phyloP scores from a whole-genome alignment of 2,329 filamentous ascomycete species.

The Ophiostoma pallidulum region DNA sequence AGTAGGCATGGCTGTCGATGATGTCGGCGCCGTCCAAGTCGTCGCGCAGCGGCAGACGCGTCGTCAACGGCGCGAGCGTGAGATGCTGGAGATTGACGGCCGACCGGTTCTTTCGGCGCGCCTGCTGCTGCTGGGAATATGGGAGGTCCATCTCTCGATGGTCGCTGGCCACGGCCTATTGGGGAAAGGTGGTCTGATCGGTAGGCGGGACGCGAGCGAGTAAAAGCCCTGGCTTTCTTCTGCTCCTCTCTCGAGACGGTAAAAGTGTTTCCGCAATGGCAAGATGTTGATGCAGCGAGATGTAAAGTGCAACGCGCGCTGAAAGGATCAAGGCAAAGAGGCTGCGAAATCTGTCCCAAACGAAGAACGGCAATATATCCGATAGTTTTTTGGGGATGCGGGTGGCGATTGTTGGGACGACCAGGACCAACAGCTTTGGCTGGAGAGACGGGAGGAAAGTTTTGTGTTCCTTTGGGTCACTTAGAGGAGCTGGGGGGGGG shows the following conservation, averaged over 20 bases:
- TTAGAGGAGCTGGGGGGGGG: background rate
- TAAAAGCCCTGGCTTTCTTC: too few species aligned
- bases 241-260: too few species aligned
- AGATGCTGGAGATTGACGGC: slow-evolving; percentile 50
- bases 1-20: slow-evolving; percentile 10
- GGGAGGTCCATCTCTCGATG: slow-evolving; percentile 43
- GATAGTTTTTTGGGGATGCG: too few species aligned
- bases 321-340: too few species aligned
- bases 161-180: too few species aligned
- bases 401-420: slow-evolving; percentile 1
- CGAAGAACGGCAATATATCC: too few species aligned
- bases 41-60: slow-evolving; percentile 49
- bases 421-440: background rate
- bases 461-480: background rate
- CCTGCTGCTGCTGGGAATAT: slow-evolving; percentile 50
- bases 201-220: too few species aligned
- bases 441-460: background rate
- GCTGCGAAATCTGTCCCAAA: too few species aligned
- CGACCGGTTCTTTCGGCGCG: slow-evolving; percentile 49
- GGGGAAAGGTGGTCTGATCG: too few species aligned
- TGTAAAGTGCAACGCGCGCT: too few species aligned
- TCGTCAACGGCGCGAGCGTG: slow-evolving; percentile 54
- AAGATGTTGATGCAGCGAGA: too few species aligned
- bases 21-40: slow-evolving; percentile 26
- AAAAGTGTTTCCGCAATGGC: too few species aligned